Evolutionary conservation across 805 yeast species (phyloP).

Genomic region (Komagataella ulmi): DNA sequence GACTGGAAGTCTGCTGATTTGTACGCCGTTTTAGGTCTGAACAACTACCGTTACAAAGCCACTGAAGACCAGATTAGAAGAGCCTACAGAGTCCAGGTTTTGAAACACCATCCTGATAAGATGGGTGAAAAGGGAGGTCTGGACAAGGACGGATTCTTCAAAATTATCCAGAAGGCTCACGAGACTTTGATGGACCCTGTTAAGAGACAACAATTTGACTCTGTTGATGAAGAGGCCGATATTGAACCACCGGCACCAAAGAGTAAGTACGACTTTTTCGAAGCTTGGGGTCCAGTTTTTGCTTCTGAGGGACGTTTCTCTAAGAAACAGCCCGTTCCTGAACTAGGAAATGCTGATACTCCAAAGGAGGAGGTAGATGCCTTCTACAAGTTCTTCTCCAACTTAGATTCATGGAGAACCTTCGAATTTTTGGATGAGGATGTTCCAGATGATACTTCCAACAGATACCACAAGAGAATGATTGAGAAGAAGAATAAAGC

Average conservation of each 20-base stretch:
- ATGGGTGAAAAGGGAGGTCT: constrained; percentile 82
- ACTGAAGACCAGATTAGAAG: constrained; percentile 87
- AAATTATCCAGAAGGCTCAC: constrained; percentile 93
- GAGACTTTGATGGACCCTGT: constrained; percentile 77
- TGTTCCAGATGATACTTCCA: constrained; percentile 97
- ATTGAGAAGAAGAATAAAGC: constrained; percentile 95
- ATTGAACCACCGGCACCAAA: constrained; percentile 66
- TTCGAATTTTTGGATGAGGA: constrained; percentile 98
- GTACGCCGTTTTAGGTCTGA: constrained; percentile 90
- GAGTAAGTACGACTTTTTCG: constrained; percentile 67
- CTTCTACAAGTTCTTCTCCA: constrained; percentile 87
- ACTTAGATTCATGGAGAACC: constrained; percentile 95
- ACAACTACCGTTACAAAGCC: constrained; percentile 83
- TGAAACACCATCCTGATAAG: constrained; percentile 97
- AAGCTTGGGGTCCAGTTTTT: constrained; percentile 88
- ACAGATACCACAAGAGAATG: constrained; percentile 98
- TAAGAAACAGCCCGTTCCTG: constrained; percentile 79
- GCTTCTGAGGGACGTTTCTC: constrained; percentile 88
- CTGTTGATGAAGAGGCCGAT: constrained; percentile 83
- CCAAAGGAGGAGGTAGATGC: constrained; percentile 71
- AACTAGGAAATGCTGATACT: constrained; percentile 54
- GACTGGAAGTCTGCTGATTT: constrained; percentile 97
- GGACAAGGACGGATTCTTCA: constrained; percentile 93
- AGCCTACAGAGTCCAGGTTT: constrained; percentile 93
- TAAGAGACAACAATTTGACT: constrained; percentile 89